Evolutionary conservation across 2,329 filamentous ascomycete species (phyloP), one percentile per base, ranked within the genome.

Genomic region (Xylariales sp.): DNA sequence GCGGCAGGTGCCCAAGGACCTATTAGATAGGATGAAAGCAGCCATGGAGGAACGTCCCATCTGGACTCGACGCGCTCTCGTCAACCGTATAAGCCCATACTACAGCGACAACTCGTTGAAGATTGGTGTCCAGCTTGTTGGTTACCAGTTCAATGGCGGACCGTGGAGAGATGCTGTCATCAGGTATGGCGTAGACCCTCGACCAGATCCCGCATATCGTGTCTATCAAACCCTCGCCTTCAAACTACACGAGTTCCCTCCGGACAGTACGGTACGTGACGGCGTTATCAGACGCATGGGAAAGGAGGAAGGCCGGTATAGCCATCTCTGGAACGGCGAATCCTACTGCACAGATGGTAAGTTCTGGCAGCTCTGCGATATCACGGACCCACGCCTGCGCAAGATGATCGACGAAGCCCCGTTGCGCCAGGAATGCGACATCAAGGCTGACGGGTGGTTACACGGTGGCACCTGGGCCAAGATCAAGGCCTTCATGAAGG

Each of bases 311-410:
- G 59, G 66, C 24, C 63, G 61, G 15, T 60, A 68, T 21, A 82
- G 73, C 40, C 90, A 97, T 61, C 69, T 91, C 2, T 97, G 96
- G 62, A 88, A 94, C 46, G 91, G 91, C 34, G 71, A 80, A 45
- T 76, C 74, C 2, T 79, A 91, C 41, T 79, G 80, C 12, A 76
- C 78, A 1, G 89, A 95, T 55, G 89, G 89, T 28, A 93, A 93
- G 55, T 83, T 93, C 37, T 98, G 89, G 85, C 93, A 97, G 69
- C 77, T 94, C 19, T 95, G 89, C 65, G 93, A 98, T 60, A 84
- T 97, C 41, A 84, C 80, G 0, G 91, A 97, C 54, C 86, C 88
- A 0, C 57, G 90, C 1, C 70, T 97, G 1, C 67, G 70, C 1
- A 62, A 70, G 9, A 66, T 96, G 3, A 71, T 95, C 28, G 74